These are phyloP conservation scores for Anthostomella pinea DNA, from an alignment of 2,329 filamentous ascomycete genomes.

Conservation along the genomic window DNA sequence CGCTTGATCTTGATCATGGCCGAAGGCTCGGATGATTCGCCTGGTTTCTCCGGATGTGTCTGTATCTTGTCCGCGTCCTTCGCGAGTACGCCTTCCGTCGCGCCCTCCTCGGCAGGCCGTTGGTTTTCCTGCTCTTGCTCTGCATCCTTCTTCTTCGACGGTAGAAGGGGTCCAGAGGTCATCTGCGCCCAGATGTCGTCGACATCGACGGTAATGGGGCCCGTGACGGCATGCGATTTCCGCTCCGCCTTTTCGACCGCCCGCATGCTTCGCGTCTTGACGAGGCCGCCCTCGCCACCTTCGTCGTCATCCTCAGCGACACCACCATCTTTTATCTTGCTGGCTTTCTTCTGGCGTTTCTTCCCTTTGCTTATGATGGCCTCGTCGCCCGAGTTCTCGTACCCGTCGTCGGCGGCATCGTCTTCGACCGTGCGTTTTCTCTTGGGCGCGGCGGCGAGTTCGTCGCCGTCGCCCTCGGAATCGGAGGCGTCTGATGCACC, in stretches of 20 bases:
- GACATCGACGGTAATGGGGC: conserved; percentile 67
- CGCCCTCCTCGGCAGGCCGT: conserved; percentile 8
- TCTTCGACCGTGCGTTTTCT: conserved; percentile 30
- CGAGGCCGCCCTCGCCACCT: conserved; percentile 58
- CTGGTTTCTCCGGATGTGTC: conserved; percentile 4
- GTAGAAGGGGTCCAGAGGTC: conserved; percentile 44
- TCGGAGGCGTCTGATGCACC: conserved; percentile 50
- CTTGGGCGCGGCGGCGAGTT: conserved; percentile 23
- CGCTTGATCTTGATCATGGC: conserved; percentile 63
- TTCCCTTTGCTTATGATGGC: conserved; percentile 62
- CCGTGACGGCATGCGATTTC: conserved; percentile 48
- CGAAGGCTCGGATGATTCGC: conserved; percentile 25
- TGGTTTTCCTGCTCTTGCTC: conserved; percentile 17
- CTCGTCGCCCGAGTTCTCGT: conserved; percentile 72
- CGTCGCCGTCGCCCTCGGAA: conserved; percentile 39
- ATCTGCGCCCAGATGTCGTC: conserved; percentile 69
- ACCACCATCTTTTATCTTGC: conserved; percentile 39
- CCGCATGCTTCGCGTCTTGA: conserved; percentile 72
- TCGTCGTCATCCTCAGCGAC: conserved; percentile 48
- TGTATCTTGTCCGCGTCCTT: conserved; percentile 10
- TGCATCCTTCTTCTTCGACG: conserved; percentile 24
- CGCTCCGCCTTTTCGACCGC: conserved; percentile 63
- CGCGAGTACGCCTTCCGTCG: too few relatives aligned
- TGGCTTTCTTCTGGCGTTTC: conserved; percentile 48
- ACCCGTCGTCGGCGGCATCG: conserved; percentile 42